Evolutionary conservation across 1,284 basidiomycete genomes (phyloP), one percentile per base, ranked within the genome.

Genomic region (Serendipita sp.): DNA sequence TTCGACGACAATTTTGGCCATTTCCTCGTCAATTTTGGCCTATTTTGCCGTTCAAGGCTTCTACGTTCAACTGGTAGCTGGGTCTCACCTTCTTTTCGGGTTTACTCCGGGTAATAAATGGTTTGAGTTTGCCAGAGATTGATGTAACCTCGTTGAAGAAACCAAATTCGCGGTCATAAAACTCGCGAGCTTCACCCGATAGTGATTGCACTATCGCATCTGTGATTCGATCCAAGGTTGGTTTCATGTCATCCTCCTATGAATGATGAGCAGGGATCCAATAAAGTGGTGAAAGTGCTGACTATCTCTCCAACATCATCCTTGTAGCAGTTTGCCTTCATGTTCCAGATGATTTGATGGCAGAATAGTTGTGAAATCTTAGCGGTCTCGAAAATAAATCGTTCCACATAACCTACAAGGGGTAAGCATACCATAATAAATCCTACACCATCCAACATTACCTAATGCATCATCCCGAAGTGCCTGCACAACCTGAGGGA

Each of bases 331-430:
- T 99, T 99, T 3, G 96, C 96, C 71, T 96, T 96, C 96, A 99
- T 99, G 73, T 99, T 99, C 96, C 96, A 99, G 67, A 99, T 93
- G 66, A 99, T 99, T 76, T 99, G 96, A 73, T 99, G 96, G 71
- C 96, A 99, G 78, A 99, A 99, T 8, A 94, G 75, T 73, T 97
- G 95, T 2, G 94, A 98, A 66, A 99, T 93, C 75, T 93, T 95
- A 10, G 94, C 90, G 0, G 95, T 97, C 75, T 98, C 93, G 68
- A 94, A 94, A 70, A 99, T 93, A 78, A 98, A 99, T 32, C 88
- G 84, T 67, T 88, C 85, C 32, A 99, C 93, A 73, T 99, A 99
- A 58, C 93, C 92, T 92, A 29, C 30, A 65, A 4, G 68, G 60
- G 30, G 32, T 42, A 30, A 44, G 17, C 29, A 12, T 15, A 26